Evolutionary conservation across 768 basidiomycete genomes (phyloP), one percentile per base, ranked within the genome.

Genomic region (Termitomyces titanicus): DNA sequence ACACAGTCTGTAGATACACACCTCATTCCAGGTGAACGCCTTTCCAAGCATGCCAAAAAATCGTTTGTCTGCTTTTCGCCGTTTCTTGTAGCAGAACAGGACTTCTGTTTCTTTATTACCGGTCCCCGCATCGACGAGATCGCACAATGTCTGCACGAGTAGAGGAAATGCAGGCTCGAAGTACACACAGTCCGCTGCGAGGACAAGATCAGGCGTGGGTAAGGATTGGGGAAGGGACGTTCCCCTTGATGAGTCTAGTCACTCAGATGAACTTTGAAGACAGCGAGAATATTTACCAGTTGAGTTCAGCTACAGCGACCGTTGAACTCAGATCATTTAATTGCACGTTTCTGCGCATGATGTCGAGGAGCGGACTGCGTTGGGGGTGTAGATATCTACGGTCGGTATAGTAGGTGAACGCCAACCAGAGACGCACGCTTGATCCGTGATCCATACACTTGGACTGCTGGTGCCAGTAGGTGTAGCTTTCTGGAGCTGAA

Each of bases 161-260:
- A 94, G 79, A 8, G 93, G 88, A 64, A 97, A 98, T 0, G 92
- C 85, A 12, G 93, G 92, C 70, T 97, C 94, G 60, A 92, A 94
- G 73, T 98, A 98, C 9, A 98, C 94, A 62, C 94, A 98, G 65
- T 98, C 94, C 0, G 94, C 94, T 2, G 91, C 92, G 5, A 98
- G 80, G 55, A 98, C 79, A 24, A 96, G 50, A 64, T 91, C 84
- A 6, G 85, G 80, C 3, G 64, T 68, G 13, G 69, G 73, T 40
- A 83, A 64, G 72, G 74, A 39, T 61, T 61, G 27, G 9, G 88
- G 83, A 33, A 85, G 62, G 1, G 79, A 70, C 17, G 77, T 74
- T 24, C 91, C 94, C 94, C 91, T 92, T 59, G 47, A 58, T 59
- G 47, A 58, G 56, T 42, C 31, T 22, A 56, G 27, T 51, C 35